A percentile compares a stretch with the other conserved stretches of the same genome.
Conservation (phyloP, 1,284 basidiomycete species). For the Gymnopus androsaceus region DNA sequence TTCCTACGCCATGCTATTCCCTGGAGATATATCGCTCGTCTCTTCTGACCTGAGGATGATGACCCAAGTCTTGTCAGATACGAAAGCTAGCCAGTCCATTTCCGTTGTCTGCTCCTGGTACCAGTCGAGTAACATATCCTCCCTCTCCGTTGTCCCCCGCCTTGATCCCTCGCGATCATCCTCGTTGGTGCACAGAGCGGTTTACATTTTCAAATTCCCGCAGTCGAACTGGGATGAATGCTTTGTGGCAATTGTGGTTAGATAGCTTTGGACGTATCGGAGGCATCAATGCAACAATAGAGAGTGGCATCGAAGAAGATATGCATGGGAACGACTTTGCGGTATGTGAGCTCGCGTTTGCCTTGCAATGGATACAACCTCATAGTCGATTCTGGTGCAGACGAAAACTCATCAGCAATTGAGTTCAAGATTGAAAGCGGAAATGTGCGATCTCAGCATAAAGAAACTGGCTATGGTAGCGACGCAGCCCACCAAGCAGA, state of each 20-base stretch:
- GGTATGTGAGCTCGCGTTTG: constrained; percentile 1
- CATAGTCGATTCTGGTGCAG: constrained; percentile 28
- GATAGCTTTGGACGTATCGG: constrained; percentile 47
- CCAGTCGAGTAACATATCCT: constrained; percentile 33
- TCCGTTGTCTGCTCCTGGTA: constrained; percentile 32
- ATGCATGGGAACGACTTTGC: constrained; percentile 15
- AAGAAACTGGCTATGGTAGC: constrained; percentile 43
- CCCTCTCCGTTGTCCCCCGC: constrained; percentile 47
- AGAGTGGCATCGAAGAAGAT: constrained; percentile 23
- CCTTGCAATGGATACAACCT: constrained; percentile 12
- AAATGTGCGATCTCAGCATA: constrained; percentile 54
- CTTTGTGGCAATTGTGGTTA: constrained; percentile 68
- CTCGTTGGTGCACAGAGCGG: constrained; percentile 67
- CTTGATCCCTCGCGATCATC: constrained; percentile 47
- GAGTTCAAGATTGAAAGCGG: constrained; percentile 48
- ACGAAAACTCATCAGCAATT: constrained; percentile 43
- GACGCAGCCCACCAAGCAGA: constrained; percentile 25
- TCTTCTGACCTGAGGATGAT: constrained; percentile 3
- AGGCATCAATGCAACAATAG: constrained; percentile 24
- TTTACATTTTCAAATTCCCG: constrained; percentile 50
- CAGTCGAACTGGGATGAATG: constrained; percentile 63
- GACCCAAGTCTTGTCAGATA: constrained; percentile 15
- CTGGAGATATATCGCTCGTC: constrained; percentile 34
- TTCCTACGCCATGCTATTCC: constrained; percentile 51
- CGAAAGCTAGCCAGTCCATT: constrained; percentile 18